phyloP scores from a whole-genome alignment of 805 yeast genomes.

The Lipomyces sp. region DNA sequence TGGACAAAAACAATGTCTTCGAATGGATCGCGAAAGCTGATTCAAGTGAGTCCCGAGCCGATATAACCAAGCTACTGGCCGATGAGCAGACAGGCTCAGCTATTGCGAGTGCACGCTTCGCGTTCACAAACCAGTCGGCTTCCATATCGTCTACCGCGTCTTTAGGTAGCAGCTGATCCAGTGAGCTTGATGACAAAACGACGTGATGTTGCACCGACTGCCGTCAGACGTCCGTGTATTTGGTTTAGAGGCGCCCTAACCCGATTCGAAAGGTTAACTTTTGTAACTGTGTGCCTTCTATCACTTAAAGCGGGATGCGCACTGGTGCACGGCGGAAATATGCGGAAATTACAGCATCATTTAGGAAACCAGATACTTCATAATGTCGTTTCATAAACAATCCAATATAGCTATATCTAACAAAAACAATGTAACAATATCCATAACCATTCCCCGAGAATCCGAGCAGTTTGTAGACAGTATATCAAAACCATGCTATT shows the following conservation, averaged over 20 bases:
- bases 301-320: too few relatives aligned
- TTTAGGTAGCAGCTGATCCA: not conserved
- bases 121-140: slow-evolving; percentile 52
- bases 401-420: too few relatives aligned
- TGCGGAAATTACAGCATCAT: too few relatives aligned
- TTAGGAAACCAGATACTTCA: not conserved
- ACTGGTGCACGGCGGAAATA: too few relatives aligned
- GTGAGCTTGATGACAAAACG: not conserved
- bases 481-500: not conserved
- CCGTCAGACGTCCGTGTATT: too few relatives aligned
- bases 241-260: not conserved
- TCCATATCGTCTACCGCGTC: slow-evolving; percentile 21
- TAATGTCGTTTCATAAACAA: not conserved
- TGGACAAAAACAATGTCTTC: slow-evolving; percentile 52
- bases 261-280: not conserved
- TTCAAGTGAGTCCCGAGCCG: slow-evolving; percentile 48
- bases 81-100: slow-evolving; percentile 60
- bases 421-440: not conserved
- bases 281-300: too few relatives aligned
- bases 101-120: slow-evolving; percentile 53
- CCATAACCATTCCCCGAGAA: not conserved
- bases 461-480: not conserved
- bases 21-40: slow-evolving; percentile 52
- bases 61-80: slow-evolving; percentile 52
- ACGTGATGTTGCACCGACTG: too few relatives aligned